Base-by-base conservation (phyloP, 371 early-diverging fungal species). In the Catenaria anguillulae region DNA sequence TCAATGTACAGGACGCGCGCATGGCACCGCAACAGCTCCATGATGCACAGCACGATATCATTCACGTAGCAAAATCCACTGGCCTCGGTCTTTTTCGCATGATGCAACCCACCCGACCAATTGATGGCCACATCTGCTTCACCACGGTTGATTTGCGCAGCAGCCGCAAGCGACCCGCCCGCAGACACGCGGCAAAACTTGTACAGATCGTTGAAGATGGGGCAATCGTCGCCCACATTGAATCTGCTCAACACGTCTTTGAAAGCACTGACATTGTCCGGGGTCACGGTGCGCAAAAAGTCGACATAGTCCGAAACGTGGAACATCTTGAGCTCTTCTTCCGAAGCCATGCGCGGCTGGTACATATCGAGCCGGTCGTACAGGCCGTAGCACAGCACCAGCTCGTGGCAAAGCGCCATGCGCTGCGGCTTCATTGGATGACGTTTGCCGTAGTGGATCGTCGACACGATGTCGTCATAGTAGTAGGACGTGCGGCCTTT, bases 1-100 rank as follows among this genome's bases (percentile, higher is more conserved):
- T 99, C 99, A 66, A 99, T 86, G 76, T 99, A 99, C 36, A 99
- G 75, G 17, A 99, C 99, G 56, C 98, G 86, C 61, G 86, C 85
- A 74, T 98, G 88, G 69, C 86, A 50, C 52, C 23, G 80, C 65
- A 99, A 72, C 56, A 99, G 79, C 74, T 98, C 98, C 65, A 98
- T 73, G 58, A 99, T 97, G 4, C 87, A 93, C 36, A 99, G 72
- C 4, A 95, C 96, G 68, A 98, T 98, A 67, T 99, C 99, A 76
- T 98, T 98, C n/a, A 98, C 90, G 77, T 98, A 99, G 71, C 99
- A 99, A 73, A 99, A 99, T 21, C 99, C 99, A 56, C 90, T 88
- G 0, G 99, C 97, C 68, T 92, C 96, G 33, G 77, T 74, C 73
- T 92, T 92, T 71, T 97, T 96, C 21, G 98, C 98, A 73, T 99